Conservation (phyloP, 768 basidiomycete genomes). For the Termitomyces titanicus region DNA sequence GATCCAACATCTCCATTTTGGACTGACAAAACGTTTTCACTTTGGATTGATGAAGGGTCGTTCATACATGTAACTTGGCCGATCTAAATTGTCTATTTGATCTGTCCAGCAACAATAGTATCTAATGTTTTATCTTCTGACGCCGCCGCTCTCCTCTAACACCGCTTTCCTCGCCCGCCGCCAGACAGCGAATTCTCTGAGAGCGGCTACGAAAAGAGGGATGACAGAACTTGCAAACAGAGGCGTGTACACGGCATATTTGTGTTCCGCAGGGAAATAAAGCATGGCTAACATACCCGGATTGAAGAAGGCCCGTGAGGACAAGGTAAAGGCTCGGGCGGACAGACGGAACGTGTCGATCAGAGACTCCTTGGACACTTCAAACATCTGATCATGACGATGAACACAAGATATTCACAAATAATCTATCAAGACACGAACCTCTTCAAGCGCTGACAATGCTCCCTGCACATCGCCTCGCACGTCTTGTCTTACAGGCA, state of each 20-base stretch:
- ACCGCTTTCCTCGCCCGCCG: constrained; percentile 28
- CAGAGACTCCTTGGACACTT: constrained; percentile 34
- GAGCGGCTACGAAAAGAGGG: constrained; percentile 70
- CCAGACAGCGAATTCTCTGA: constrained; percentile 74
- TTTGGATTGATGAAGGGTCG: not conserved
- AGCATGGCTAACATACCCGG: constrained; percentile 94
- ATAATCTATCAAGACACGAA: constrained; percentile 26
- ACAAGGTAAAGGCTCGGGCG: constrained; percentile 54
- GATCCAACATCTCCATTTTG: not conserved
- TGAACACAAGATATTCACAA: not conserved
- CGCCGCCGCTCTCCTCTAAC: constrained; percentile 20
- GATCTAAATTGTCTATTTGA: not conserved
- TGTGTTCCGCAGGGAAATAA: constrained; percentile 98
- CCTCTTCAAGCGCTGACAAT: constrained; percentile 70
- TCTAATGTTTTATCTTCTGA: not conserved
- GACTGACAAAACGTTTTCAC: not conserved
- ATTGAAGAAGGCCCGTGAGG: constrained; percentile 92
- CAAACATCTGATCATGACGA: constrained; percentile 34
- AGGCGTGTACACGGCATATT: constrained; percentile 94
- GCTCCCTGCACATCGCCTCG: constrained; percentile 67
- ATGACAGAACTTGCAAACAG: constrained; percentile 89
- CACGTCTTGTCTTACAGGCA: constrained; percentile 86
- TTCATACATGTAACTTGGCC: not conserved
- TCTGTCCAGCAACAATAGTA: not conserved
- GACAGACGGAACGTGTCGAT: constrained; percentile 53